Conservation (phyloP, 1,284 basidiomycete species). For the Mixia osmundae region DNA sequence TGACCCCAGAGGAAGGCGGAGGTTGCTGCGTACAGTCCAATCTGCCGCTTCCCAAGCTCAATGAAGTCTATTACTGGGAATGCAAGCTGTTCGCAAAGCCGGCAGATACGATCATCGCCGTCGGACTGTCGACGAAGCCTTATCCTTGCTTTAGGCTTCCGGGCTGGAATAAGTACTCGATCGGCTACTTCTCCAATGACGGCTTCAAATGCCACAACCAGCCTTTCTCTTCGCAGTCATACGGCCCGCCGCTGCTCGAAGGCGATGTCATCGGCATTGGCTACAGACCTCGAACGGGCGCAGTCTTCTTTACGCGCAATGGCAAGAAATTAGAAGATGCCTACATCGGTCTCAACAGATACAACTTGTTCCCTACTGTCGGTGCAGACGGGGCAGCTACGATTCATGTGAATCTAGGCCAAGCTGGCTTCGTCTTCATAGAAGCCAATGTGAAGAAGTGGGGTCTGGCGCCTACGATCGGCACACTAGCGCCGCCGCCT, state of each 20-base stretch:
- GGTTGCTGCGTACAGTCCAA: slow-evolving; percentile 85
- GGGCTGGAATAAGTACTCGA: slow-evolving; percentile 53
- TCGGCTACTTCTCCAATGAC: slow-evolving; percentile 75
- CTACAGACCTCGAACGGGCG: slow-evolving; percentile 78
- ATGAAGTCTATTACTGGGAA: slow-evolving; percentile 96
- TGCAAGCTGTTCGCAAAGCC: slow-evolving; percentile 93
- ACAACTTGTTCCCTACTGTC: slow-evolving; percentile 83
- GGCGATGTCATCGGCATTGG: slow-evolving; percentile 85
- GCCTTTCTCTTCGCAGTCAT: slow-evolving; percentile 70
- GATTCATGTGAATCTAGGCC: slow-evolving; percentile 82
- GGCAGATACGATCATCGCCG: slow-evolving; percentile 49
- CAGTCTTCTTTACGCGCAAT: slow-evolving; percentile 88
- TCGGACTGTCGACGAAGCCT: slow-evolving; percentile 82
- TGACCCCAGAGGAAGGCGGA: slow-evolving; percentile 27
- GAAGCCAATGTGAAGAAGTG: slow-evolving; percentile 98
- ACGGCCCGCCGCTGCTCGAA: slow-evolving; percentile 65
- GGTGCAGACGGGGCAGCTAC: slow-evolving; percentile 84
- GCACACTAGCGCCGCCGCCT: slow-evolving; percentile 80
- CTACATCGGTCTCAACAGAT: slow-evolving; percentile 59
- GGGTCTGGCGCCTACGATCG: slow-evolving; percentile 83
- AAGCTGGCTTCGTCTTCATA: slow-evolving; percentile 89
- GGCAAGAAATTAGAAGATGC: slow-evolving; percentile 86
- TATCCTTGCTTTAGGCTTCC: slow-evolving; percentile 81
- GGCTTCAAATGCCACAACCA: slow-evolving; percentile 96
- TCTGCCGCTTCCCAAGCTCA: slow-evolving; percentile 74